Percentiles rank a stretch among this genome's conserved stretches.
Conservation (phyloP, 2,329 filamentous ascomycete genomes). For the Colletotrichum cuscutae region DNA sequence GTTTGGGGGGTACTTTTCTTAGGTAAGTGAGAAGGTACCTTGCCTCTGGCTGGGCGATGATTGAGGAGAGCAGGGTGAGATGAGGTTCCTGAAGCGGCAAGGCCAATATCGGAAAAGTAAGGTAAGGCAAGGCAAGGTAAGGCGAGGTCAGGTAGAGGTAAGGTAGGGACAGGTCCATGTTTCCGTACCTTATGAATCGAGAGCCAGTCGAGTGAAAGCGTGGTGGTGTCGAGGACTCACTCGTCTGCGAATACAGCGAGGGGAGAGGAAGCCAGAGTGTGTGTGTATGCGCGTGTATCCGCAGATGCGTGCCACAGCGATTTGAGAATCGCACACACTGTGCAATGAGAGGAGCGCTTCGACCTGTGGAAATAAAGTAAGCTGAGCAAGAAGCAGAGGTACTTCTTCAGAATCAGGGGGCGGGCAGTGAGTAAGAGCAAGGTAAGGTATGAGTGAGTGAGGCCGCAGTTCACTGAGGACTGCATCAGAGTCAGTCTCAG, state of each 20-base stretch:
- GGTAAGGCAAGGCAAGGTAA: conserved; percentile 3
- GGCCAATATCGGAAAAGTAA: background rate
- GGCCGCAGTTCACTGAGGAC: background rate
- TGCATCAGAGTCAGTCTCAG: background rate
- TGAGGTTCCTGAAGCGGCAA: background rate
- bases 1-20: background rate
- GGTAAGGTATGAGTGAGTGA: no score
- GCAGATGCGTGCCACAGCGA: background rate
- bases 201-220: background rate
- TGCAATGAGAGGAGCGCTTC: background rate
- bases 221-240: background rate
- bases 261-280: background rate
- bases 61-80: background rate
- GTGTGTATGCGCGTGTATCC: background rate
- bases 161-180: background rate
- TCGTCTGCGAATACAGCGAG: background rate
- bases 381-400: background rate
- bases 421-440: background rate
- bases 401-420: background rate
- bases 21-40: background rate
- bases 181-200: background rate
- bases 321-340: background rate
- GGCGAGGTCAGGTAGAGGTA: background rate
- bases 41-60: background rate
- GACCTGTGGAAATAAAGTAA: background rate